Evolutionary conservation across 208 protist genomes (phyloP).

Genomic region (Vickermania ingenoplastis): DNA sequence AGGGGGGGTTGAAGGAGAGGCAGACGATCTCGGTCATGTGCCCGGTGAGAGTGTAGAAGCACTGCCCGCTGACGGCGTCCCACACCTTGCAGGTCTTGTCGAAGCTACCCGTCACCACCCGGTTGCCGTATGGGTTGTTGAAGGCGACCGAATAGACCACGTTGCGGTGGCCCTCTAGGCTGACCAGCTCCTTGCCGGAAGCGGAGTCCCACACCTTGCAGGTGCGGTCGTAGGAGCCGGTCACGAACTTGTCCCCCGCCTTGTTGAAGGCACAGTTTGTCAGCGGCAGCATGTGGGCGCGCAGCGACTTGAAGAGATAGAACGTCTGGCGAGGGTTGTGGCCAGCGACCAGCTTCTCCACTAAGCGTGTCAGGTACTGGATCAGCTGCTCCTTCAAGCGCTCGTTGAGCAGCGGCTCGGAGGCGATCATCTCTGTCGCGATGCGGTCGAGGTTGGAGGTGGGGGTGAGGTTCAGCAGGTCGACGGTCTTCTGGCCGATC

Average conservation of each 20-base stretch:
- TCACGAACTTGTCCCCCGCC: conserved; percentile 90
- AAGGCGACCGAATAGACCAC: conserved; percentile 95
- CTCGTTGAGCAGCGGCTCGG: conserved; percentile 85
- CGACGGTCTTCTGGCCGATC: conserved; percentile 83
- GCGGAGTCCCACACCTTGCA: conserved; percentile 94
- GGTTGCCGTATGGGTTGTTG: conserved; percentile 93
- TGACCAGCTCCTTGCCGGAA: conserved; percentile 87
- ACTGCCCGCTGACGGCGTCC: conserved; percentile 84
- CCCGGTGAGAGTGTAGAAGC: conserved; percentile 84
- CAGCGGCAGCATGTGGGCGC: conserved; percentile 92
- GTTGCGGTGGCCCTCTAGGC: conserved; percentile 92
- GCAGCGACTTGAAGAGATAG: conserved; percentile 91
- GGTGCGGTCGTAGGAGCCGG: conserved; percentile 92
- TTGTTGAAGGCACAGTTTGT: conserved; percentile 98
- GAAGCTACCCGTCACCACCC: conserved; percentile 93
- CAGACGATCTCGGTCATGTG: conserved; percentile 95
- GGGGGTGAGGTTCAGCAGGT: conserved; percentile 81
- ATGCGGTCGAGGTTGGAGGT: conserved; percentile 78
- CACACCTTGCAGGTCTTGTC: conserved; percentile 96
- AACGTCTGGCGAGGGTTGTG: conserved; percentile 80
- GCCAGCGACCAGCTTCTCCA: conserved; percentile 73
- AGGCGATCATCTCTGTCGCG: conserved; percentile 69
- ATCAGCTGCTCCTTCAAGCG: conserved; percentile 66
- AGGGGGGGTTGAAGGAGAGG: conserved; percentile 90
- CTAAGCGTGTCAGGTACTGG: conserved; percentile 79